Base-by-base conservation (phyloP, 495 filamentous ascomycete species). In the Penicillium macrosclerotiorum region DNA sequence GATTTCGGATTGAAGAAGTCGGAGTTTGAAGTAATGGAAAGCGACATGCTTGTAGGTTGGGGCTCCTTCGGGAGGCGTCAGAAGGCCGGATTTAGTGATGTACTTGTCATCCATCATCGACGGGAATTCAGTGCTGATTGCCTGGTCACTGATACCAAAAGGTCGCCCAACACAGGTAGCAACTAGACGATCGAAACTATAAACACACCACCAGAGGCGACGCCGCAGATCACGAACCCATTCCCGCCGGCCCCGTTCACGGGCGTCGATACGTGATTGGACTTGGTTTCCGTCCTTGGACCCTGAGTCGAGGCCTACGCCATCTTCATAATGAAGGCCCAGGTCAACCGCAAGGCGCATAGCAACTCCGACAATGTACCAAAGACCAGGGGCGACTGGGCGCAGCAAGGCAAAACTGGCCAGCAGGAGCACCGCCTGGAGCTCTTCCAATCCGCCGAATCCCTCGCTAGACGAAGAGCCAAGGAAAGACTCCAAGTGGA, bases 361-460 rank as follows among this genome's bases (percentile, higher is more conserved):
- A 2, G 92, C 92, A 23, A 96, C 90, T 9, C 92, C 92, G 37
- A 94, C 85, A 40, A 97, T 97, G 62, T 97, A 97, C 92, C 92
- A 97, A 20, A 97, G 69, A 33, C 92, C 92, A 0, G 92, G 92
- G 3, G 92, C 88, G 36, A 97, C 89, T 2, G 92, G 92, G 51
- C 92, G 76, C 49, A 97, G 74, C 30, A 97, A 68, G 2, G 92
- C 92, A 74, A 96, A 95, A 30, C 89, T 88, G 24, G 92, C 92
- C 33, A 97, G 72, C 25, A 97, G 71, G 37, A 97, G 71, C 5
- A 96, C 91, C 22, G 89, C 89, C 60, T 97, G 92, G 30, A 97
- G 74, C 62, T 96, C 91, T 64, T 96, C 91, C 46, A 97, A 64
- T 0, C 90, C 91, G 11, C 87, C 86, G 49, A 81, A 83, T 1